Base-by-base conservation (phyloP, 2,329 filamentous ascomycete genomes). In the Fusarium penzigii region DNA sequence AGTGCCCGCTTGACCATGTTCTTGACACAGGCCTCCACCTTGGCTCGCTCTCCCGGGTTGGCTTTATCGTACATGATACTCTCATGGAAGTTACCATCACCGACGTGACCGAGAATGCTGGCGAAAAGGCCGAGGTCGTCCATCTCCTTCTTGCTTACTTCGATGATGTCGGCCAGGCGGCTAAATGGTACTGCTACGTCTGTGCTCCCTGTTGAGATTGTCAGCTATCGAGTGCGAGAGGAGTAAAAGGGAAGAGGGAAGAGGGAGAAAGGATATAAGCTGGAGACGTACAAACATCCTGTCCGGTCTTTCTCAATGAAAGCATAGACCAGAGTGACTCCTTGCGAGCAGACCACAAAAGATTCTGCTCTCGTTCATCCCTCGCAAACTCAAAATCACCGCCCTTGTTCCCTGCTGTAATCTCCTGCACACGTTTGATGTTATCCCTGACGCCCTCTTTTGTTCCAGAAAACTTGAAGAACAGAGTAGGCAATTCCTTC, bases 51-150 rank as follows among this genome's bases (percentile, higher is more conserved):
- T 25, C 78, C 83, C 3, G 83, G 79, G 49, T 92, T 78, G 20
- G 78, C 80, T 25, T 82, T 82, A 71, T 94, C 84, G 70, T 96
- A 97, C 74, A 97, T 87, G 72, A 97, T 94, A 67, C 88, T 90
- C 68, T 92, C 87, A 70, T 97, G 92, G 75, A 97, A 97, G 71
- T 97, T 97, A 38, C 92, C 92, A 67, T 96, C 92, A 12, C 92
- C 92, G 51, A 97, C 88, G 66, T 97, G 92, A 3, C 92, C 92
- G 5, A 97, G 77, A 29, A 96, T 89, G 64, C 88, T 92, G 1
- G 91, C 90, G 68, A 96, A 96, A 2, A 96, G 75, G 0, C 90
- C 91, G 11, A 96, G 78, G 12, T 90, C 85, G 65, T 93, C 89
- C 80, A 96, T 87, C 66, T 96, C 90, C 68, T 90, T 89, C 75